phyloP scores from a whole-genome alignment of 306 rosid genomes.

The Abrus precatorius region DNA sequence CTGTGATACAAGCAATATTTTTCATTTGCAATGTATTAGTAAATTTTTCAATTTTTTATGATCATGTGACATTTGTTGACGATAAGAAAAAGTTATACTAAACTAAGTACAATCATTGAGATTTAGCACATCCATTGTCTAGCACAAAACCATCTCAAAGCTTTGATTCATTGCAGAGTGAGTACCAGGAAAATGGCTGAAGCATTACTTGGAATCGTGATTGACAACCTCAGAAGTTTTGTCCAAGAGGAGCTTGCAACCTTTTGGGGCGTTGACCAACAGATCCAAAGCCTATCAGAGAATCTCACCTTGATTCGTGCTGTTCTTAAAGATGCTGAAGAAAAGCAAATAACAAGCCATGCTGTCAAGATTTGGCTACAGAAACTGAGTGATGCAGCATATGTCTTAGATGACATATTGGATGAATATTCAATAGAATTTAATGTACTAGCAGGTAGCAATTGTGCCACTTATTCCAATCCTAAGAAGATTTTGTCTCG shows the following conservation, averaged over 20 bases:
- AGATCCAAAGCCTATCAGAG: not conserved
- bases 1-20: too few species aligned
- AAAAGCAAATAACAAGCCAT: not conserved
- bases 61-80: too few species aligned
- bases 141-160: not conserved
- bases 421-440: constrained; percentile 24
- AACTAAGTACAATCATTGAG: too few species aligned
- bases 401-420: constrained; percentile 36
- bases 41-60: too few species aligned
- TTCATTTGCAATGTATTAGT: too few species aligned
- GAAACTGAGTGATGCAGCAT: constrained; percentile 34
- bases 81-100: too few species aligned
- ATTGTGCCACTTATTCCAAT: not conserved
- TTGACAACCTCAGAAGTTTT: not conserved
- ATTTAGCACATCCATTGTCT: not conserved
- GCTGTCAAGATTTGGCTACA: constrained; percentile 36
- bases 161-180: too few species aligned
- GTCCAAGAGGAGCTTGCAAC: not conserved
- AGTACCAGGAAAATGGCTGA: not conserved
- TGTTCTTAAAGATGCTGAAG: constrained; percentile 42
- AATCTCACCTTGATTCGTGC: constrained; percentile 2
- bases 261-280: not conserved
- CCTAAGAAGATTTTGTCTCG: constrained; percentile 5
- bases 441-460: not conserved
- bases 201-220: not conserved